Evolutionary conservation across 495 filamentous ascomycete genomes (phyloP), one percentile per base, ranked within the genome.

Genomic region (Penicillium robsamsonii): DNA sequence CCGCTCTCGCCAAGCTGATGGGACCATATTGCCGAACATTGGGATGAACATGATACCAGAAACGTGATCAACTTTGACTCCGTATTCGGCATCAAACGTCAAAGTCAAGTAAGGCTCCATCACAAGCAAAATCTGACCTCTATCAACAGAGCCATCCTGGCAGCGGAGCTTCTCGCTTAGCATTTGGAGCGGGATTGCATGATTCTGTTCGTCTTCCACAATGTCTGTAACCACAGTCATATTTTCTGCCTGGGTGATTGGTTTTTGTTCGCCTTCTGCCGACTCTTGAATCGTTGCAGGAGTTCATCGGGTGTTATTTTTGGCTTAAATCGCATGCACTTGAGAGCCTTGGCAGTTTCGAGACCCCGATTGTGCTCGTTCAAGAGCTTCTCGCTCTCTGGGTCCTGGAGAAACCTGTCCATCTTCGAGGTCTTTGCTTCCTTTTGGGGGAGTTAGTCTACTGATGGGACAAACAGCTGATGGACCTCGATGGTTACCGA

Each of bases 71-170:
- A 82, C 75, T 9, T 76, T 67, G 7, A 83, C 47, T 4, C 59
- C 66, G 59, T 74, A 79, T 0, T 56, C 40, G 3, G 72, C 70
- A 46, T 73, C 53, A 0, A 50, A 45, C 40, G 61, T 74, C 0
- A 54, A 29, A 42, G 76, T 77, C 50, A 77, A 70, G 57, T 76
- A 81, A 0, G 81, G 79, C 53, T 83, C 80, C 61, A 81, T 83
- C 50, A 83, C 52, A n/a, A 78, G 55, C 2, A 76, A 53, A 4
- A 80, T 61, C 3, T 40, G 62, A 7, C 72, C 70, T 22, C 61
- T 44, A 2, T 50, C 45, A 5, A 80, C 59, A n/a, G n/a, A n/a
- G n/a, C n/a, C n/a, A n/a, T n/a, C n/a, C n/a, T n/a, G n/a, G n/a
- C n/a, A n/a, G n/a, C n/a, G n/a, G n/a, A n/a, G n/a, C n/a, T n/a